phyloP scores from a whole-genome alignment of 129 eudicot genomes.

The Saposhnikovia divaricata region DNA sequence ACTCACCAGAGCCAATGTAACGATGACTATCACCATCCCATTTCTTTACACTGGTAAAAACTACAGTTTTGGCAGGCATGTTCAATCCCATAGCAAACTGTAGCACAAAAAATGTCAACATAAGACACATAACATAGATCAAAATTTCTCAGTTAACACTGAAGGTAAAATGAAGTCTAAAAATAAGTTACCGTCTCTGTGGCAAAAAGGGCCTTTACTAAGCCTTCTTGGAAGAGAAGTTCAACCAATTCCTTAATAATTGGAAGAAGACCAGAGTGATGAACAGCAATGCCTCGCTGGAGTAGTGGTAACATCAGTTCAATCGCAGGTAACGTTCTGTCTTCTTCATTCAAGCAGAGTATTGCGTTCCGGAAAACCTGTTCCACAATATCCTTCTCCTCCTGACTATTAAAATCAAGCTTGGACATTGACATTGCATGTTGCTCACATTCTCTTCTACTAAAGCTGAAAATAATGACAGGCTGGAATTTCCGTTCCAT shows the following conservation, averaged over 20 bases:
- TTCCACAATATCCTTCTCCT: constrained; percentile 86
- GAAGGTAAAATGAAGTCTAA: not conserved
- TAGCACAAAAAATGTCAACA: constrained; percentile 3
- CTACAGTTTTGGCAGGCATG: constrained; percentile 99
- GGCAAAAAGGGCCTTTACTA: constrained; percentile 96
- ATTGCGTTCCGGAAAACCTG: constrained; percentile 76
- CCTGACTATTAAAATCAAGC: constrained; percentile 81
- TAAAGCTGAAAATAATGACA: constrained; percentile 90
- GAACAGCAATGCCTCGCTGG: constrained; percentile 99
- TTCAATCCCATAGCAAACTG: constrained; percentile 99
- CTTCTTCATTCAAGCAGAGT: constrained; percentile 79
- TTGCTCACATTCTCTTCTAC: constrained; percentile 98
- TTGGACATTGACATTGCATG: constrained; percentile 98
- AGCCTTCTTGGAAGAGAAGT: constrained; percentile 96
- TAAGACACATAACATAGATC: not conserved
- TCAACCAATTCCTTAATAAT: constrained; percentile 96
- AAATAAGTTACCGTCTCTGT: constrained; percentile 68
- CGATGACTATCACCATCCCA: constrained; percentile 99
- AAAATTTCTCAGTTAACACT: not conserved
- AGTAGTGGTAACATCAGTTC: constrained; percentile 93
- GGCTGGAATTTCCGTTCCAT: constrained; percentile 97
- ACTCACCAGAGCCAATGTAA: constrained; percentile 96
- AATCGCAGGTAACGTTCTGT: constrained; percentile 80
- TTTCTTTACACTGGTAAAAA: constrained; percentile 82
- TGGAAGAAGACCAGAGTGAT: constrained; percentile 98